These are phyloP conservation scores for Ciborinia camelliae DNA, from an alignment of 2,329 filamentous ascomycete genomes.

Conservation along the genomic window DNA sequence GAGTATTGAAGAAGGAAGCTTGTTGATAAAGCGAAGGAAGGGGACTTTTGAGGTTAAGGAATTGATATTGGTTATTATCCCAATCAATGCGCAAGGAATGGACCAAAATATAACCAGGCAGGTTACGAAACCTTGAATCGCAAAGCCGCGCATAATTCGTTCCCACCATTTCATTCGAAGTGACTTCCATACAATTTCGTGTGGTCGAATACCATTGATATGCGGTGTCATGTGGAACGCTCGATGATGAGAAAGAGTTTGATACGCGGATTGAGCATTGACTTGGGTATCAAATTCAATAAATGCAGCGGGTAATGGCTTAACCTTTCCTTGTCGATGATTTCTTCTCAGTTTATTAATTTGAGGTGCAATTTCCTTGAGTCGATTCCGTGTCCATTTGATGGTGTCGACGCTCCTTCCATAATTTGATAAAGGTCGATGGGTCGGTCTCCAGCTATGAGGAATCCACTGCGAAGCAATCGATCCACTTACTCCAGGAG, in stretches of 20 bases:
- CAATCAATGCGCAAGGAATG: conserved; percentile 63
- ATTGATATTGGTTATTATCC: conserved; percentile 61
- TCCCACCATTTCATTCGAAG: conserved; percentile 61
- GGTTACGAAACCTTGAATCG: conserved; percentile 51
- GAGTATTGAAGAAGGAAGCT: conserved; percentile 51
- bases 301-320: conserved; percentile 58
- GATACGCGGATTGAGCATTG: conserved; percentile 62
- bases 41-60: conserved; percentile 49
- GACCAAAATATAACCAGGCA: conserved; percentile 65
- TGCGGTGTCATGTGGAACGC: conserved; percentile 61
- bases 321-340: conserved; percentile 47
- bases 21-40: conserved; percentile 56
- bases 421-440: conserved; percentile 40
- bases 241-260: conserved; percentile 61
- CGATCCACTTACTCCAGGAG: conserved; percentile 38
- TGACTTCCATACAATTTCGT: conserved; percentile 65
- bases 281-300: conserved; percentile 61
- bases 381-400: conserved; percentile 38
- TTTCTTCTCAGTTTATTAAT: conserved; percentile 37
- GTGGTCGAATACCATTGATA: conserved; percentile 58
- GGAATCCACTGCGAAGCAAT: conserved; percentile 40
- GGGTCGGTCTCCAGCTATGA: conserved; percentile 34
- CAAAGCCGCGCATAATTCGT: conserved; percentile 52
- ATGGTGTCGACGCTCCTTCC: conserved; percentile 40
- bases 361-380: conserved; percentile 35